A percentile compares a stretch with the other conserved stretches of the same genome.
Evolutionary conservation across 352 stramenopile genomes (phyloP).

Genomic region (Aphanomyces euteiches): DNA sequence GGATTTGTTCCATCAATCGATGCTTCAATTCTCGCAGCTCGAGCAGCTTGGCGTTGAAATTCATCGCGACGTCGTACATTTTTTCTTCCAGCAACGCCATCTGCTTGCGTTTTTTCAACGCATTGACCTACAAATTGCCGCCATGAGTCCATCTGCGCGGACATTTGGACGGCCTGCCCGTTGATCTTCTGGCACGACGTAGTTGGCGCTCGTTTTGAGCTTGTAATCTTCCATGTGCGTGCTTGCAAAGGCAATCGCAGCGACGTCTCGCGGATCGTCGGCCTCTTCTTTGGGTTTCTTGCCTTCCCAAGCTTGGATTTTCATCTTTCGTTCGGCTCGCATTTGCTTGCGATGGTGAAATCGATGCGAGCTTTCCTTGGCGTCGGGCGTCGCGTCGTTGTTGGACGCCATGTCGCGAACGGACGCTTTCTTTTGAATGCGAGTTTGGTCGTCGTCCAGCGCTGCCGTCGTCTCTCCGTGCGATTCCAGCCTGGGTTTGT

Average conservation of each 20-base stretch:
- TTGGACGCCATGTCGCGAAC: too few relatives aligned
- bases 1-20: constrained; percentile 69
- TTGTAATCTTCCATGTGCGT: constrained; percentile 91
- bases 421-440: background rate
- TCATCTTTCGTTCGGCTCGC: constrained; percentile 62
- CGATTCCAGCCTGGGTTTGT: constrained; percentile 4
- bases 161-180: constrained; percentile 31
- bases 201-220: constrained; percentile 81
- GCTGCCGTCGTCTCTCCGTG: background rate
- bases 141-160: background rate
- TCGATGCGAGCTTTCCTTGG: constrained; percentile 47
- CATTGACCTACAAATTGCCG: constrained; percentile 52
- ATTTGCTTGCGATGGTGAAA: constrained; percentile 81
- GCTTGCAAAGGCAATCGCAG: constrained; percentile 83
- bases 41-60: constrained; percentile 89
- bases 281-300: constrained; percentile 85
- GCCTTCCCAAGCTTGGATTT: constrained; percentile 52
- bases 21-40: constrained; percentile 86
- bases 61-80: constrained; percentile 71
- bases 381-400: background rate
- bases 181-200: constrained; percentile 86
- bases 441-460: background rate
- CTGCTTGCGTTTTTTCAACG: constrained; percentile 84
- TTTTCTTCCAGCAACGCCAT: constrained; percentile 80
- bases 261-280: constrained; percentile 87